phyloP scores from a whole-genome alignment of 495 filamentous ascomycete species.

The Aspergillus sclerotioniger region DNA sequence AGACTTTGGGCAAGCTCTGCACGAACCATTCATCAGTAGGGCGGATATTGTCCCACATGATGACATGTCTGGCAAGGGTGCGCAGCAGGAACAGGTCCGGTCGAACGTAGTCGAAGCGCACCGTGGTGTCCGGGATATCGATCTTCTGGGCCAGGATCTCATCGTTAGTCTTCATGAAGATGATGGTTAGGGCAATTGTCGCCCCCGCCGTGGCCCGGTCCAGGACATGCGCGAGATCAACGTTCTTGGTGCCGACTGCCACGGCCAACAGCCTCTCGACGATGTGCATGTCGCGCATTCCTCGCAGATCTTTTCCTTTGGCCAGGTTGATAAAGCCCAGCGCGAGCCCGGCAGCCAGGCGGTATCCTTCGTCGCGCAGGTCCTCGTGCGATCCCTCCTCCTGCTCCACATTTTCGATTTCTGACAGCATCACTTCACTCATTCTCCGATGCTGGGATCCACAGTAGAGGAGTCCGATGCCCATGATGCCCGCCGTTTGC shows the following conservation, averaged over 20 bases:
- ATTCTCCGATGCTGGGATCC: conserved; percentile 95
- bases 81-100: conserved; percentile 90
- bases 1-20: conserved; percentile 65
- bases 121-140: conserved; percentile 81
- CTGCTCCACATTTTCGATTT: conserved; percentile 81
- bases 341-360: conserved; percentile 89
- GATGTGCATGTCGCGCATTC: conserved; percentile 90
- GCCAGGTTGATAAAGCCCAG: conserved; percentile 94
- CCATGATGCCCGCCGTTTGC: conserved; percentile 96
- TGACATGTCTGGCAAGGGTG: conserved; percentile 86
- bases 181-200: conserved; percentile 83
- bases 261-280: conserved; percentile 82
- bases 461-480: conserved; percentile 91
- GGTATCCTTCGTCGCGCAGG: conserved; percentile 91
- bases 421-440: conserved; percentile 97
- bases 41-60: conserved; percentile 85
- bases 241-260: conserved; percentile 81
- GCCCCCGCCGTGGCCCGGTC: conserved; percentile 91
- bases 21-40: conserved; percentile 72
- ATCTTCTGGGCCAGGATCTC: conserved; percentile 86
- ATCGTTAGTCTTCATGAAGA: conserved; percentile 97
- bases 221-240: conserved; percentile 83
- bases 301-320: conserved; percentile 81
- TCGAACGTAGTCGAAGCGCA: conserved; percentile 92
- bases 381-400: conserved; percentile 68